Base-by-base conservation (phyloP, 306 rosid genomes). In the Comarum palustre region DNA sequence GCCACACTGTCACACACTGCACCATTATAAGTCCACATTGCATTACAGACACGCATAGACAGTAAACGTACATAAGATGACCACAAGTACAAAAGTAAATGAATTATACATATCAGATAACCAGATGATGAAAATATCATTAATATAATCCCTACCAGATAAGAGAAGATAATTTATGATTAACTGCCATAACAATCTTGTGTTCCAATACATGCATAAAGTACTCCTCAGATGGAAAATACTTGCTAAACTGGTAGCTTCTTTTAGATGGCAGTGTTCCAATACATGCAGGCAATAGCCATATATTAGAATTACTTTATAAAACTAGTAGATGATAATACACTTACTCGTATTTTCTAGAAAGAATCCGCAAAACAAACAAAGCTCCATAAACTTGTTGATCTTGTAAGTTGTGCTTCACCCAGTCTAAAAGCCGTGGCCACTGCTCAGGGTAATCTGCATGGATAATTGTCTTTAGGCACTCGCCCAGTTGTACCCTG, bases 401-500 rank as follows among this genome's bases (percentile, higher is more conserved):
- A 70, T 84, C 99, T 78, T 92, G 96, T 78, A 95, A 84, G 81
- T 88, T 90, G 78, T 77, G 92, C 76, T 90, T 95, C 89, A 95
- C 96, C 99, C 99, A 95, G 10, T 90, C 96, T 72, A 95, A 82
- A 82, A 95, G 99, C 75, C 10, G 84, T 5, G 93, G 93, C 99
- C 99, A 95, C 74, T 92, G 99, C 85, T 95, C 97, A 1, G 99
- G 99, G 71, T 92, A 95, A 84, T 95, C 97, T 48, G 96, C 84
- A 78, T 88, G 92, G 76, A 95, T 75, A 72, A 92, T 76, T 39
- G 99, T 92, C 90, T 95, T 95, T 45, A 95, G 84, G 90, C 96
- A 92, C 81, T 92, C 99, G 60, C 99, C 99, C 45, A 95, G 87
- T 76, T 95, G 99, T 17, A 83, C 89, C 89, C 99, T 95, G 81